phyloP scores from a whole-genome alignment of 108 stramenopile genomes.

The Asterionellopsis glacialis region DNA sequence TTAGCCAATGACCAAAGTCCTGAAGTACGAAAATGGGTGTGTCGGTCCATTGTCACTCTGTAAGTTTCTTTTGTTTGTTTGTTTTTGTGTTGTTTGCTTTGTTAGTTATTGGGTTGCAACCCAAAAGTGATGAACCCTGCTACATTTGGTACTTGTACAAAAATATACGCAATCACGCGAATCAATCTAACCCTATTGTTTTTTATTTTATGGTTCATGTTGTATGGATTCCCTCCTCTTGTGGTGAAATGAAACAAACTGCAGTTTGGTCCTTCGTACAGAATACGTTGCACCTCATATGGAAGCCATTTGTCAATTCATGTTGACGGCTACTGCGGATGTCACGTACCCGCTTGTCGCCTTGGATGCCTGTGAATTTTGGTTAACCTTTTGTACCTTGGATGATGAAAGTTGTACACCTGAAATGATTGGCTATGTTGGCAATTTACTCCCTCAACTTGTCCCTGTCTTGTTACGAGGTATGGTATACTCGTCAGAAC shows the following conservation, averaged over 20 bases:
- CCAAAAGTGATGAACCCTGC: no score
- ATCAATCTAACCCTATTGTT: neutral
- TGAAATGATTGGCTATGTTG: conserved; percentile 57
- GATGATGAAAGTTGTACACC: conserved; percentile 53
- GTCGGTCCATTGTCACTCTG: conserved; percentile 80
- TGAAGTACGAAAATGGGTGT: conserved; percentile 74
- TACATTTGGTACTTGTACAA: neutral
- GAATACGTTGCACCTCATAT: conserved; percentile 77
- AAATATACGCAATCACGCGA: neutral
- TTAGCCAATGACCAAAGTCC: conserved; percentile 61
- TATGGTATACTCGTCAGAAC: conserved; percentile 81
- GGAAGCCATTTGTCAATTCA: conserved; percentile 69
- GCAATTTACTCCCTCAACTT: conserved; percentile 49
- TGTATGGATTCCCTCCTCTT: neutral
- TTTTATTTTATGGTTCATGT: neutral
- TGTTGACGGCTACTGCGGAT: conserved; percentile 63
- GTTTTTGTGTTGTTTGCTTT: no score
- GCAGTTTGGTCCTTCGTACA: conserved; percentile 33
- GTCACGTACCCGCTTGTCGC: conserved; percentile 39
- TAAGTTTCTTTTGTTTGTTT: conserved; percentile 3
- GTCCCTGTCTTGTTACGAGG: conserved; percentile 72
- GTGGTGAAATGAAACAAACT: no score
- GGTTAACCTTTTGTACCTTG: conserved; percentile 76
- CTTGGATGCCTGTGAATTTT: conserved; percentile 89
- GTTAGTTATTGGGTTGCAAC: no score